These are phyloP conservation scores for Verticillium tricorpus DNA, from an alignment of 2,329 filamentous ascomycete species.

Conservation along the genomic window DNA sequence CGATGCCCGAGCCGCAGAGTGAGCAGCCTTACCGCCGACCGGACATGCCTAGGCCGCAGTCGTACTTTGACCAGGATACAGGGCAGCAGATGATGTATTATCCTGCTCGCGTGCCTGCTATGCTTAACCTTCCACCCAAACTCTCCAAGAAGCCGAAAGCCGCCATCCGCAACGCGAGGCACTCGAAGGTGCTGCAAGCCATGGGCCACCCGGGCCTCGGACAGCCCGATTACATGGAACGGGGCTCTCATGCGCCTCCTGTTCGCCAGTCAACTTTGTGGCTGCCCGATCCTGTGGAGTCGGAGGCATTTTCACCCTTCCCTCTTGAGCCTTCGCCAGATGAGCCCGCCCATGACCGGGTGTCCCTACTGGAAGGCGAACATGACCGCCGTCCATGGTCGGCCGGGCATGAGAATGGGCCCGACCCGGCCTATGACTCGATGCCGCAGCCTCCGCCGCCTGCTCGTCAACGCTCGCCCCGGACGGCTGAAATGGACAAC, in stretches of 20 bases:
- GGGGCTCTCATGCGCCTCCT: constrained; percentile 8
- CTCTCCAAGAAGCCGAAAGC: constrained; percentile 70
- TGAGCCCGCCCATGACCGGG: constrained; percentile 9
- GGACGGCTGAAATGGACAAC: constrained; percentile 21
- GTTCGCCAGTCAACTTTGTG: constrained; percentile 33
- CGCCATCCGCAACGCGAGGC: constrained; percentile 61
- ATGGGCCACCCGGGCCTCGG: constrained; percentile 31
- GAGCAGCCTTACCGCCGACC: constrained; percentile 8
- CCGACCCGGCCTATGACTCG: neutral
- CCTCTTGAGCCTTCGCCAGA: constrained; percentile 6
- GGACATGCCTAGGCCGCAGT: constrained; percentile 40
- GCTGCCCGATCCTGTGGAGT: constrained; percentile 42
- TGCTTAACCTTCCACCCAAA: constrained; percentile 87
- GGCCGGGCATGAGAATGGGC: neutral
- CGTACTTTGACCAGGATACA: constrained; percentile 59
- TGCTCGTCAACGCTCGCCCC: constrained; percentile 23
- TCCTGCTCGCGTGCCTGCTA: constrained; percentile 86
- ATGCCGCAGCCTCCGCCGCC: constrained; percentile 8
- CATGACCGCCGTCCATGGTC: neutral
- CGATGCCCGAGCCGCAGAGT: constrained; percentile 11
- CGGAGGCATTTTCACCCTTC: constrained; percentile 23
- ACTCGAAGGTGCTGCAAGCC: constrained; percentile 66
- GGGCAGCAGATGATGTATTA: constrained; percentile 89
- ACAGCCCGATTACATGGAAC: constrained; percentile 20
- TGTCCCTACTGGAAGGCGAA: neutral